Percentiles rank a stretch among this genome's conserved stretches.
These are phyloP conservation scores for Salix udensis DNA, from an alignment of 345 rosid genomes.

Conservation along the genomic window DNA sequence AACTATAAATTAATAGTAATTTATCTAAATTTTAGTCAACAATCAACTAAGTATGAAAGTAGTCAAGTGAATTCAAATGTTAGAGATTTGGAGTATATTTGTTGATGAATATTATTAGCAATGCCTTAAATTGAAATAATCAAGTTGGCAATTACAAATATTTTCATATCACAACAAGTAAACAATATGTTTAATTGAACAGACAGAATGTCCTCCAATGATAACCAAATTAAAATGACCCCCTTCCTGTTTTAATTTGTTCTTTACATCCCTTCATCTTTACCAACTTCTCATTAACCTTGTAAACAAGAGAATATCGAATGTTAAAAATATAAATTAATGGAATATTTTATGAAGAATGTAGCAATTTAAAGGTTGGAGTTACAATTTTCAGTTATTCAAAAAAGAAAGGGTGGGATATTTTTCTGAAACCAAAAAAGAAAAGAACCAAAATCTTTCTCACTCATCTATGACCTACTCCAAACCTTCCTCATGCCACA, in stretches of 20 bases:
- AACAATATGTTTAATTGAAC: neutral
- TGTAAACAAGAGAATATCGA: neutral
- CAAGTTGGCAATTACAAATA: neutral
- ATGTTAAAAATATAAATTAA: too few relatives aligned
- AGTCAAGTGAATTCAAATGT: neutral
- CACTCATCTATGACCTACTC: neutral
- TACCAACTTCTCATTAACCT: neutral
- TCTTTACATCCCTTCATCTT: neutral
- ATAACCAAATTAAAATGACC: neutral
- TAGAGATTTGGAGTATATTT: neutral
- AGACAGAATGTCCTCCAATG: neutral
- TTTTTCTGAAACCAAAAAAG: neutral
- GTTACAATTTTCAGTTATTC: neutral
- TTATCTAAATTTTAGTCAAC: neutral
- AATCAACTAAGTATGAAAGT: neutral
- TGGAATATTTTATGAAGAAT: neutral
- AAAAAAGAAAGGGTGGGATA: neutral
- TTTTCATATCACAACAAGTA: neutral
- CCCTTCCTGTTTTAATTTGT: neutral
- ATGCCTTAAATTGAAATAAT: neutral
- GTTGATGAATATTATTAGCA: neutral
- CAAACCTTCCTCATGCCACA: neutral
- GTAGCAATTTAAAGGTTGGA: neutral
- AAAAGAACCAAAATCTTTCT: neutral
- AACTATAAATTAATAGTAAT: too few relatives aligned